Evolutionary conservation across 2,329 filamentous ascomycete species (phyloP), one percentile per base, ranked within the genome.

Genomic region (Fusarium heterosporum): DNA sequence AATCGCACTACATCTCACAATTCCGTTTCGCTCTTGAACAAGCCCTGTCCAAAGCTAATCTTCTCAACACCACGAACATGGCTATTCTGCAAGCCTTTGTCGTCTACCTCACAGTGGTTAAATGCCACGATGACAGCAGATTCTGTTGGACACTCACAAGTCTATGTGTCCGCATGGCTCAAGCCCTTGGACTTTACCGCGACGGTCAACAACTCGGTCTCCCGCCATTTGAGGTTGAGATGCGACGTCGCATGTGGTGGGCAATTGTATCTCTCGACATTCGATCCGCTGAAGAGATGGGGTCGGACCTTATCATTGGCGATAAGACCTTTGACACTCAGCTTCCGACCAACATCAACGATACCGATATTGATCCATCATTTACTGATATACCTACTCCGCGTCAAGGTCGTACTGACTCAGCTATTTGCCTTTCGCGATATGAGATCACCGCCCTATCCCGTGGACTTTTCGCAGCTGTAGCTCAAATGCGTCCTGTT

Each of bases 191-290:
- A 8, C 66, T 69, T 13, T 65, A 69, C 17, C 66, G 66, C 8
- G 66, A 69, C 3, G 66, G 66, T 0, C 63, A 63, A 11, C 66
- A 69, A 17, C 51, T 69, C 8, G 54, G 58, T 2, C 51, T 69
- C 6, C 34, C 62, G 1, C 66, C 66, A 1, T 69, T 69, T 12
- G 66, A 69, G n/a, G 66, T 69, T 12, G 66, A 69, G 62, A 69
- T 69, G 66, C 66, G 66, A 3, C 66, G 66, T 4, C 66, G 66
- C n/a, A 63, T 69, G 19, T 69, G 66, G 66, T 69, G 66, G 66
- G 47, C 57, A 4, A 62, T 69, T 11, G 52, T 69, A 13, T 42
- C 66, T 19, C 50, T 69, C n/a, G 66, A 69, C 28, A 47, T 69
- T 7, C 66, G 66, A 14, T 67, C 66, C 11, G 51, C 66, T 12